Conservation (phyloP, 2,329 filamentous ascomycete genomes). For the Pestalotiopsis sp. region DNA sequence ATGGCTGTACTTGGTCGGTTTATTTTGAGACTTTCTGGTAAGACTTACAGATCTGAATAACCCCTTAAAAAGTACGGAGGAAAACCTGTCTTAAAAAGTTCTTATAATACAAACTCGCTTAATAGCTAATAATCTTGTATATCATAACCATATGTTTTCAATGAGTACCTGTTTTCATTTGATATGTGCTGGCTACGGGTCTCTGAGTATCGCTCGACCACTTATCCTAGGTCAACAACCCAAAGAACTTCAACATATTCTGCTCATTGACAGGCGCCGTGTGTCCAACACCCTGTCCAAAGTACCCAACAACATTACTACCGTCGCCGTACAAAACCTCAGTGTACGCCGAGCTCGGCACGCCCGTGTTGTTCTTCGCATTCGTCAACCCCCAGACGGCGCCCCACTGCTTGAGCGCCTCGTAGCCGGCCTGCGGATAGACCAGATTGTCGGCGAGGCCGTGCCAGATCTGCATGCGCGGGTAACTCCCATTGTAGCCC, state of each 20-base stretch:
- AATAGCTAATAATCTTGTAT: too few species aligned
- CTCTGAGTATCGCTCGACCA: not conserved
- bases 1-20: too few species aligned
- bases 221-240: constrained; percentile 8
- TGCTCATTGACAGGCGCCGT: constrained; percentile 17
- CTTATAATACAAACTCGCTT: too few species aligned
- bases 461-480: constrained; percentile 38
- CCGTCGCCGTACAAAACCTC: constrained; percentile 19
- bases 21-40: too few species aligned
- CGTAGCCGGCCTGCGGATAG: constrained; percentile 25
- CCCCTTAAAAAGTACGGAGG: too few species aligned
- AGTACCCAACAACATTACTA: constrained; percentile 16
- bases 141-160: too few species aligned
- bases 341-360: constrained; percentile 15
- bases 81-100: too few species aligned
- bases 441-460: constrained; percentile 36
- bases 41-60: too few species aligned
- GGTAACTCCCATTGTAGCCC: constrained; percentile 35
- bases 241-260: constrained; percentile 20
- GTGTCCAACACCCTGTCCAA: constrained; percentile 19
- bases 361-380: constrained; percentile 15
- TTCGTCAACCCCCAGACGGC: constrained; percentile 17
- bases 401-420: constrained; percentile 30
- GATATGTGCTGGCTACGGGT: too few species aligned
- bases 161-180: too few species aligned